Evolutionary conservation across 202 grass and related monocot species (phyloP), one percentile per base, ranked within the genome.

Genomic region (Zizania palustris): DNA sequence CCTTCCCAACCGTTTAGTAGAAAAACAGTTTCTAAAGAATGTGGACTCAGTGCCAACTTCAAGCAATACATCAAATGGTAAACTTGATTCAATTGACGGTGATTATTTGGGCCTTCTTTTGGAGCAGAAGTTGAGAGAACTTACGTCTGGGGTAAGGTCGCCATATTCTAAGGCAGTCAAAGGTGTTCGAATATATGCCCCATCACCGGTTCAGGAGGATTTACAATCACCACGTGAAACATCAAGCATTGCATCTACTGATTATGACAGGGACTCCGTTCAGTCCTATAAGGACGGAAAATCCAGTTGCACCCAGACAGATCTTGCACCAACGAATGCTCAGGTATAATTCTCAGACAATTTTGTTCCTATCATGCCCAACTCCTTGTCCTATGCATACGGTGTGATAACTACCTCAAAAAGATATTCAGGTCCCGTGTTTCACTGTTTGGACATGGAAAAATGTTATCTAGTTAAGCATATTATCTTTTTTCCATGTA

Each of bases 71-170:
- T 82, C 67, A 49, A 68, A 74, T 69, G 4, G 4, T 63, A 81
- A 68, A 62, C 68, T 74, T 42, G 78, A 91, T 86, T 74, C 50
- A 60, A 98, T 90, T 69, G 89, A 95, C 78, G 92, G 89, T 65
- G 92, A 96, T 90, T 92, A 81, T 82, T 77, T 96, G 81, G 92
- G 96, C 38, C 69, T 90, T 81, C 75, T 93, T 67, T 80, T 99
- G 73, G 89, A 99, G 56, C 87, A 87, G 54, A 96, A 89, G 46
- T 78, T 99, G 69, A 99, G 75, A 85, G 92, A 99, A 83, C 51
- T 96, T 64, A 80, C 92, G 38, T 87, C 85, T 33, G 81, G 78
- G 46, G 69, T 69, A 56, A 87, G 66, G 12, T 93, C 87, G 49
- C 89, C 92, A 9, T 93, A 85, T 75, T 76, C 44, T 77, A 85